Base-by-base conservation (phyloP, 345 rosid species). In the Moringa oleifera region DNA sequence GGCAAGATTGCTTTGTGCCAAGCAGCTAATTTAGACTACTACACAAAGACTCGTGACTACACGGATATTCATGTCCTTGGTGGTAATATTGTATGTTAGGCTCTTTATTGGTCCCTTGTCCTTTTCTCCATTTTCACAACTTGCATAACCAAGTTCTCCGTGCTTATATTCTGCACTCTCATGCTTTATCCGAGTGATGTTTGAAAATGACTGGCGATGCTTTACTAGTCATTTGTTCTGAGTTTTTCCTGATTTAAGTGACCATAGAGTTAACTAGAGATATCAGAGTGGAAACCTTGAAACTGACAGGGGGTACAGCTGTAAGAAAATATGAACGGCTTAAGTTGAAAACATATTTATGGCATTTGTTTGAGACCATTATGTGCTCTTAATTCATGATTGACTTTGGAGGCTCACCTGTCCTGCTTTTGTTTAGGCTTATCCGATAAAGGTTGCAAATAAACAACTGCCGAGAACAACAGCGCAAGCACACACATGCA, bases 41-140 rank as follows among this genome's bases (percentile, higher is more conserved):
- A 83, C 69, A 90, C 96, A 45, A 83, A 76, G 79, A 85, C 85
- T 66, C 89, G 84, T 57, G 97, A 93, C 72, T 77, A 74, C 77
- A 90, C 97, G 19, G 85, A 83, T 59, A 80, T 93, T 66, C 81
- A 80, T 62, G 86, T 93, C 69, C 56, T 72, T 63, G 95, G 98
- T 62, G 91, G 92, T 74, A 80, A 81, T 59, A 71, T 79, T 55
- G 97, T 93, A 82, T 66, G 91, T 81, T 53, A 46, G 19, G 18
- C 60, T 68, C 59, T 46, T 41, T 41, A 28, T 8, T 8, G 6
- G 17, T 41, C 12, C 13, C 47, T 41, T 41, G 47, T 41, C 47
- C 17, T 9, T 51, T n/a, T 71, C 23, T 63, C 59, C 22, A 10
- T 5, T 70, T 51, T 49, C 62, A 66, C 46, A 53, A 7, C 52